Conservation (phyloP, 1,284 basidiomycete species). For the Microbotryomycetes sp. region DNA sequence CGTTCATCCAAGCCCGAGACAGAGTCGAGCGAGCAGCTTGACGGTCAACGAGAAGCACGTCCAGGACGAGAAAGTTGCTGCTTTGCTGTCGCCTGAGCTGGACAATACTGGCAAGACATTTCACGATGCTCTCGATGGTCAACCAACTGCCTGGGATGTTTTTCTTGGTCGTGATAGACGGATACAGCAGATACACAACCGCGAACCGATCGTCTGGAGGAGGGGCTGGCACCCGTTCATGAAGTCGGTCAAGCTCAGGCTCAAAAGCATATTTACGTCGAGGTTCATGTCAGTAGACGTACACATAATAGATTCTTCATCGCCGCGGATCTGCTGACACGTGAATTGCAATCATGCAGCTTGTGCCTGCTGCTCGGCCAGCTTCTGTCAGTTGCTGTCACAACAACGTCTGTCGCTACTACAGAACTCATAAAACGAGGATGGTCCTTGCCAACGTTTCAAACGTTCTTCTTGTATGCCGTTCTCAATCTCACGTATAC, state of each 20-base stretch:
- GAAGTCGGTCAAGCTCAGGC: slow-evolving; percentile 53
- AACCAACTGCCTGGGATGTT: slow-evolving; percentile 6
- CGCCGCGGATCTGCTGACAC: slow-evolving; percentile 3
- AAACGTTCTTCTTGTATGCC: slow-evolving; percentile 77
- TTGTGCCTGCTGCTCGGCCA: slow-evolving; percentile 55
- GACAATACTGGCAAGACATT: neutral
- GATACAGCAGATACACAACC: neutral
- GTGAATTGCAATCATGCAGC: slow-evolving; percentile 33
- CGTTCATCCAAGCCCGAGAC: too few relatives aligned
- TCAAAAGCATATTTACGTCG: slow-evolving; percentile 65
- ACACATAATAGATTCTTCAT: slow-evolving; percentile 11
- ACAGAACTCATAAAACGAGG: slow-evolving; percentile 7
- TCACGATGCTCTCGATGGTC: neutral
- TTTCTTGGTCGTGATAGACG: slow-evolving; percentile 14
- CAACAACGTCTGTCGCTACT: slow-evolving; percentile 66
- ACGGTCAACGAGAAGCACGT: neutral
- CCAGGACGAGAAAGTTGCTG: neutral
- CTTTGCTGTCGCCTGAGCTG: neutral
- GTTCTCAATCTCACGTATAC: slow-evolving; percentile 66
- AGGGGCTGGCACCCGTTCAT: slow-evolving; percentile 47
- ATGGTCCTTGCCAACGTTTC: slow-evolving; percentile 58
- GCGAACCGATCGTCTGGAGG: slow-evolving; percentile 14
- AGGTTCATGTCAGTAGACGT: slow-evolving; percentile 61
- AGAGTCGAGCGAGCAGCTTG: too few relatives aligned
- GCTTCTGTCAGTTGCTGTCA: slow-evolving; percentile 72